Evolutionary conservation across 2,329 filamentous ascomycete genomes (phyloP).

Genomic region (Aspergillus neotritici): DNA sequence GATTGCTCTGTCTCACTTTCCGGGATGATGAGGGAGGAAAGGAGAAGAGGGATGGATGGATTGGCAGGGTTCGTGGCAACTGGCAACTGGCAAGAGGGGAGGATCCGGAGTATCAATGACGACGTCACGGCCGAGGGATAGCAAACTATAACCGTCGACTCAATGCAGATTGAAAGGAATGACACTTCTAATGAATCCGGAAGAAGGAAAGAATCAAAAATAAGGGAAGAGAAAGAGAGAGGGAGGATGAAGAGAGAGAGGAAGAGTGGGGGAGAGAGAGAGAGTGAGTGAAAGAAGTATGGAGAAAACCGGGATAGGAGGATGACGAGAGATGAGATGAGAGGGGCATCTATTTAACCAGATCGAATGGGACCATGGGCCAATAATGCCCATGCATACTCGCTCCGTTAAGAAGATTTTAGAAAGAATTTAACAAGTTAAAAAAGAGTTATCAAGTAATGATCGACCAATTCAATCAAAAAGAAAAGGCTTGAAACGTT

Average conservation of each 20-base stretch:
- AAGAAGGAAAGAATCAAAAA: not conserved
- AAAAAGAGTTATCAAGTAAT: not conserved
- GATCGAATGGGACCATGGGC: too few relatives aligned
- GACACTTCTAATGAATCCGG: not conserved
- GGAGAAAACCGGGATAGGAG: not conserved
- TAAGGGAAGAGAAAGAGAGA: slow-evolving; percentile 1
- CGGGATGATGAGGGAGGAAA: not conserved
- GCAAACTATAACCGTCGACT: not conserved
- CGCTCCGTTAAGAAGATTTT: too few relatives aligned
- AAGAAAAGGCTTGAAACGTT: too few relatives aligned
- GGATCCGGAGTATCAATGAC: not conserved
- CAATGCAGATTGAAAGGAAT: not conserved
- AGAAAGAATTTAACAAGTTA: too few relatives aligned
- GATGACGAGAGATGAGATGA: too few relatives aligned
- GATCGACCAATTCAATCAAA: not conserved
- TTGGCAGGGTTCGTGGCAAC: not conserved
- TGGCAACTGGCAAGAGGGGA: not conserved
- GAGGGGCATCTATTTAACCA: too few relatives aligned
- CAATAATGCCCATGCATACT: too few relatives aligned
- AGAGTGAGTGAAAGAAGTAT: slow-evolving; percentile 7
- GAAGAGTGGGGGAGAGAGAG: slow-evolving; percentile 6
- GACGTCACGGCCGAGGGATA: not conserved
- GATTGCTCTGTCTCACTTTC: slow-evolving; percentile 13
- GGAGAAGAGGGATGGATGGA: not conserved
- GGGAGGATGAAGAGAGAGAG: slow-evolving; percentile 4